These are phyloP conservation scores for Diutina neorugosa DNA, from an alignment of 1,139 yeast species.

Conservation along the genomic window DNA sequence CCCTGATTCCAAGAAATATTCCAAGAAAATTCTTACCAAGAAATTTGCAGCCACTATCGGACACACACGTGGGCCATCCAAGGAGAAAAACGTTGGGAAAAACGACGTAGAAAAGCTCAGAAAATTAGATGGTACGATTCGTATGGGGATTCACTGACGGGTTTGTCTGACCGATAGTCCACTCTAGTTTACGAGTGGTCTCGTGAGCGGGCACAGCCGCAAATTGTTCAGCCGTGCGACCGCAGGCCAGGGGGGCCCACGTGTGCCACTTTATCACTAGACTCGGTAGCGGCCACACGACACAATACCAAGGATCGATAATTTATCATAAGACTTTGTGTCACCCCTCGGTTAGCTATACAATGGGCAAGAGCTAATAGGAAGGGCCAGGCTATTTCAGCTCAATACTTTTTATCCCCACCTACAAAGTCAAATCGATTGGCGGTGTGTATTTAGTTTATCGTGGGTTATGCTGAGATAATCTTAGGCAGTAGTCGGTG, in stretches of 20 bases:
- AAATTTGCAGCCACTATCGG: not conserved
- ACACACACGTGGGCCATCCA: not conserved
- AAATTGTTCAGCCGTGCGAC: not conserved
- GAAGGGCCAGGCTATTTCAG: not conserved
- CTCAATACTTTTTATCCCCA: not conserved
- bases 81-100: not conserved
- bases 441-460: not conserved
- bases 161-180: too few species aligned
- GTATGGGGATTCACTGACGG: too few species aligned
- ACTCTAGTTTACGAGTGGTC: not conserved
- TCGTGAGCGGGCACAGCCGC: not conserved
- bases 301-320: not conserved
- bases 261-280: not conserved
- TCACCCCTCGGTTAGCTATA: not conserved
- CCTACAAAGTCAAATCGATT: not conserved
- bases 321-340: not conserved
- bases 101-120: not conserved
- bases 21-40: not conserved
- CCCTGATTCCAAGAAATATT: not conserved
- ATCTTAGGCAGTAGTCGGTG: not conserved
- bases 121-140: too few species aligned
- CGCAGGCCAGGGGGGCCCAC: not conserved
- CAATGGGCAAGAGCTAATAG: not conserved
- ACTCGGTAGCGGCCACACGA: not conserved
- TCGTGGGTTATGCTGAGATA: not conserved